Evolutionary conservation across 352 stramenopile species (phyloP).

Genomic region (Pythium rhizo-oryzae): DNA sequence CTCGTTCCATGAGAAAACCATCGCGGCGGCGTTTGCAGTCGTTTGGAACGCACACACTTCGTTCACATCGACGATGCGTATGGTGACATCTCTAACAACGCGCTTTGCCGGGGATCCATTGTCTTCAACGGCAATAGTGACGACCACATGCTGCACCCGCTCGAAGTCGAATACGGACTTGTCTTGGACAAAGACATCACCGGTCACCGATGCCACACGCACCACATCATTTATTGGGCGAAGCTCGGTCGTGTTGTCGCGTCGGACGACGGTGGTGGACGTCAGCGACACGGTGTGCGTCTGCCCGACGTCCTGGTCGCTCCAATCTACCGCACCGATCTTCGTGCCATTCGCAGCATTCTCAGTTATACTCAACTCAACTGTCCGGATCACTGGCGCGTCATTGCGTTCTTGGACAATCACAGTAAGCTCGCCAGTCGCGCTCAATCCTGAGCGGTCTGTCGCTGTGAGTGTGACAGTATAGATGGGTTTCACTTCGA

Average conservation of each 20-base stretch:
- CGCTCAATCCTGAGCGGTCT: constrained; percentile 15
- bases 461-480: constrained; percentile 20
- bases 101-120: constrained; percentile 23
- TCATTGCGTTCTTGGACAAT: constrained; percentile 35
- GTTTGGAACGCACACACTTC: constrained; percentile 23
- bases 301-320: constrained; percentile 30
- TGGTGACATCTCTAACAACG: constrained; percentile 2
- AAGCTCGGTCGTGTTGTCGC: constrained; percentile 14
- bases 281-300: constrained; percentile 14
- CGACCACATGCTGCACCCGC: constrained; percentile 10
- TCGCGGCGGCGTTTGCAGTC: background rate
- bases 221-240: constrained; percentile 20
- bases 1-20: constrained; percentile 21
- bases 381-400: constrained; percentile 18
- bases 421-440: constrained; percentile 17
- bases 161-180: constrained; percentile 29
- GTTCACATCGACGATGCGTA: constrained; percentile 28
- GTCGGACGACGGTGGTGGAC: constrained; percentile 11
- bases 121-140: constrained; percentile 26
- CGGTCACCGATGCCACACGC: background rate
- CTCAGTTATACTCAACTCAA: constrained; percentile 17
- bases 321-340: constrained; percentile 17
- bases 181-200: constrained; percentile 21
- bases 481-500: constrained; percentile 23
- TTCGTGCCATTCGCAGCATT: constrained; percentile 15